These are phyloP conservation scores for Lipomyces yarrowii DNA, from an alignment of 1,139 yeast genomes.

Conservation along the genomic window DNA sequence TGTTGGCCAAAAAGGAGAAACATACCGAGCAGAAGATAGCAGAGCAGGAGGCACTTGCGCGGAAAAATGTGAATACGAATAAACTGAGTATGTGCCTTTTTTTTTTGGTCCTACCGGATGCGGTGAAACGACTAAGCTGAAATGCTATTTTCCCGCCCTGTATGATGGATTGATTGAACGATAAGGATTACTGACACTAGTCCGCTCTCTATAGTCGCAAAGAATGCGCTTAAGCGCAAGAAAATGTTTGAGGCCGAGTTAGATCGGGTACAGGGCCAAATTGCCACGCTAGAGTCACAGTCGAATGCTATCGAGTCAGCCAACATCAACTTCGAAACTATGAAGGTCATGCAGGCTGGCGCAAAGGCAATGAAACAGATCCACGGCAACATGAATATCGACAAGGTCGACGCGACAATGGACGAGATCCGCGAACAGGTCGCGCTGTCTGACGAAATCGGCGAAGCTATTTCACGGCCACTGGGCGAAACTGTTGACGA, in stretches of 20 bases:
- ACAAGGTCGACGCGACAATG: constrained; percentile 98
- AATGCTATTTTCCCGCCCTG: too few species aligned
- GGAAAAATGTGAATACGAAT: constrained; percentile 67
- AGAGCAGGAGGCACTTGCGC: constrained; percentile 80
- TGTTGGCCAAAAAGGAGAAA: constrained; percentile 79
- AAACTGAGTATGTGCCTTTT: constrained; percentile 52
- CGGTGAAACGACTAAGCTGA: background rate
- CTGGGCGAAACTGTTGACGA: constrained; percentile 72
- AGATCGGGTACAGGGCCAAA: constrained; percentile 80
- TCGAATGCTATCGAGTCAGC: constrained; percentile 90
- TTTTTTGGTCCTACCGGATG: background rate
- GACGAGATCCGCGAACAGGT: constrained; percentile 97
- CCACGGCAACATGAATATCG: constrained; percentile 93
- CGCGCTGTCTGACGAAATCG: constrained; percentile 90
- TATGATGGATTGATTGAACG: too few species aligned
- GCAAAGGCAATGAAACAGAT: constrained; percentile 95
- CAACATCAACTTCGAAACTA: constrained; percentile 92
- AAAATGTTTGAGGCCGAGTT: constrained; percentile 78
- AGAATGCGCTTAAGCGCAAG: constrained; percentile 85
- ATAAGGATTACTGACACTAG: background rate
- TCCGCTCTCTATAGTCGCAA: constrained; percentile 53
- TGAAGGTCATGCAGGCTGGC: constrained; percentile 99
- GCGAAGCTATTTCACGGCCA: constrained; percentile 94
- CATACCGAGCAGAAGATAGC: constrained; percentile 81
- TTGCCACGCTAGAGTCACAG: constrained; percentile 87